These are phyloP conservation scores for Serendipita vermifera DNA, from an alignment of 768 basidiomycete genomes.

Conservation along the genomic window DNA sequence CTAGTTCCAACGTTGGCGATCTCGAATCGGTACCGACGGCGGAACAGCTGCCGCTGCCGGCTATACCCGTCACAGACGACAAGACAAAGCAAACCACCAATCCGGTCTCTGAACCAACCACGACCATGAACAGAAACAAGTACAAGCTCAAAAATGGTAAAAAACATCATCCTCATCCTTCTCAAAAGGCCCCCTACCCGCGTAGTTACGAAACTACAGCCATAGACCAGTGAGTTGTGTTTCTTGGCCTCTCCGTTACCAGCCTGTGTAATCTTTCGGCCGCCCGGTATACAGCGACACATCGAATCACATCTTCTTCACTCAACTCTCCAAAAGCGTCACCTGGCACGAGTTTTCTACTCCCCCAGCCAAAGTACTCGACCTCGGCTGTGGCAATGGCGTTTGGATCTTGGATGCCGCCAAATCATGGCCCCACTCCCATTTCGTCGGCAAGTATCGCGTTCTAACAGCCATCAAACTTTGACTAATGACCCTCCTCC, in stretches of 20 bases:
- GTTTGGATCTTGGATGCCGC: slow-evolving; percentile 60
- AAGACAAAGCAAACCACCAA: no score
- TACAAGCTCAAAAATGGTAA: neutral
- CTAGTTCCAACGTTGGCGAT: no score
- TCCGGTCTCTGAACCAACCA: no score
- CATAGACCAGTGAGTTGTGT: slow-evolving; percentile 54
- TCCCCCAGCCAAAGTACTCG: slow-evolving; percentile 44
- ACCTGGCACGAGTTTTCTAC: slow-evolving; percentile 54
- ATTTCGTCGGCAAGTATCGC: slow-evolving; percentile 45
- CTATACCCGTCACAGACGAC: no score
- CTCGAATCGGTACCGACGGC: no score
- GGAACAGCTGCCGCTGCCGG: no score
- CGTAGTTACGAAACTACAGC: slow-evolving; percentile 49
- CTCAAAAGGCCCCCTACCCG: slow-evolving; percentile 40
- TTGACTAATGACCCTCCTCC: neutral
- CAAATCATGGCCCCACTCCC: slow-evolving; percentile 46
- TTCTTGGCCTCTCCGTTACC: slow-evolving; percentile 10
- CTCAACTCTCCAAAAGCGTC: slow-evolving; percentile 41
- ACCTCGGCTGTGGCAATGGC: slow-evolving; percentile 66
- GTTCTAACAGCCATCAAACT: neutral
- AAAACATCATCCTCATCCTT: neutral
- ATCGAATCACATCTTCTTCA: slow-evolving; percentile 48
- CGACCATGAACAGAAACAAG: no score
- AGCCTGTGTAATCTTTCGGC: slow-evolving; percentile 1
- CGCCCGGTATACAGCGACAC: slow-evolving; percentile 36